These are phyloP conservation scores for Urostyla sp. DNA, from an alignment of 73 alveolate species.

Conservation along the genomic window DNA sequence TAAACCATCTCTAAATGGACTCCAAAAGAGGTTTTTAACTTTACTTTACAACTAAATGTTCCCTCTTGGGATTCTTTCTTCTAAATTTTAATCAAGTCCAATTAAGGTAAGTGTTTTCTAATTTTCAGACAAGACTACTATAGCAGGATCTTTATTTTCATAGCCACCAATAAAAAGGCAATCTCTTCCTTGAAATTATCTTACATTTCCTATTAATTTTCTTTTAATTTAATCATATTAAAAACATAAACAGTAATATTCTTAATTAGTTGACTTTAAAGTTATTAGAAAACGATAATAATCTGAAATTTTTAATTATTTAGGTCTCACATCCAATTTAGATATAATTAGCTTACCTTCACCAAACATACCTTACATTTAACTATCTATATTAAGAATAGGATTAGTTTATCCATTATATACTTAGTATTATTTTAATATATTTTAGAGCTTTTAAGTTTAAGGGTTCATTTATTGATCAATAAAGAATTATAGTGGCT, in stretches of 20 bases:
- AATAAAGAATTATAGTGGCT: conserved; percentile 20
- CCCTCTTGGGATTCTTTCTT: conserved; percentile 58
- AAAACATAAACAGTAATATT: conserved; percentile 26
- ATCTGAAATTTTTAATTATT: conserved; percentile 6
- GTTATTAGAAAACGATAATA: conserved; percentile 14
- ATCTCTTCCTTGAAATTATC: conserved; percentile 54
- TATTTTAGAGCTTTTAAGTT: not conserved
- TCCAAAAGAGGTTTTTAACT: conserved; percentile 48
- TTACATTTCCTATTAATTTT: conserved; percentile 31
- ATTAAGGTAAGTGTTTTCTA: conserved; percentile 28
- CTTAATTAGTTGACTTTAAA: conserved; percentile 4
- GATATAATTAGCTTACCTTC: not conserved
- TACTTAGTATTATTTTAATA: conserved; percentile 29
- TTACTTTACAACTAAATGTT: conserved; percentile 6
- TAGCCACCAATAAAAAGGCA: conserved; percentile 40
- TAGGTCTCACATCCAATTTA: conserved; percentile 59
- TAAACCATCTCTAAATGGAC: conserved; percentile 63
- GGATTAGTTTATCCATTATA: no score
- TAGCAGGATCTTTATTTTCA: conserved; percentile 33
- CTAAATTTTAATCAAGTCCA: conserved; percentile 35
- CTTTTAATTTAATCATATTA: conserved; percentile 23
- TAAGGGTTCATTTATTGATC: not conserved
- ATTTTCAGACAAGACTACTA: conserved; percentile 54
- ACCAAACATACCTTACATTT: not conserved
- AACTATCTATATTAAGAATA: conserved; percentile 44